Percentiles rank a stretch among this genome's conserved stretches.
phyloP scores from a whole-genome alignment of 2,329 filamentous ascomycete genomes.

The Ceratocystis lukuohia region DNA sequence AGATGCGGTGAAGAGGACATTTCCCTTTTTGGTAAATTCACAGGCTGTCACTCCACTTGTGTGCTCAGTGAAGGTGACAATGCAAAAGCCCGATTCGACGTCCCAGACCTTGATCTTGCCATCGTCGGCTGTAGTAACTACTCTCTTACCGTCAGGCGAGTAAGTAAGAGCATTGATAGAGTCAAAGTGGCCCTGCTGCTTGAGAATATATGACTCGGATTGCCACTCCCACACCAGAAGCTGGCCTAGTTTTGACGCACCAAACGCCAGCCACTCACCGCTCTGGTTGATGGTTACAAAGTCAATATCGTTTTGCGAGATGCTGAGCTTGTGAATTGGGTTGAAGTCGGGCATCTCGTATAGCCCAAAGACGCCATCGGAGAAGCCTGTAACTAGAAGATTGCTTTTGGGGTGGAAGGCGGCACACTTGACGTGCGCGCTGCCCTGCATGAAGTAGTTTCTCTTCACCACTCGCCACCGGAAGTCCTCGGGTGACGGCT shows the following conservation, averaged over 20 bases:
- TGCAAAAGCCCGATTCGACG: conserved; percentile 87
- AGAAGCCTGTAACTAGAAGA: conserved; percentile 92
- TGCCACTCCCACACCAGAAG: conserved; percentile 99
- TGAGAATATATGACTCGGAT: conserved; percentile 95
- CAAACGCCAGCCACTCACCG: conserved; percentile 95
- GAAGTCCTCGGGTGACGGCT: conserved; percentile 37
- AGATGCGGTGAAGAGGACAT: conserved; percentile 88
- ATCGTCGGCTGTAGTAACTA: conserved; percentile 89
- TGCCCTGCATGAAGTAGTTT: conserved; percentile 88
- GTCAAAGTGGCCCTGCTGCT: conserved; percentile 95
- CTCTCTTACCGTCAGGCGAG: conserved; percentile 81
- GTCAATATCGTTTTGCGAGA: conserved; percentile 94
- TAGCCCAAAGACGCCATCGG: conserved; percentile 81
- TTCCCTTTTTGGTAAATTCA: conserved; percentile 88
- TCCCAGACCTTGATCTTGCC: conserved; percentile 99
- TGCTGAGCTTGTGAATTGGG: conserved; percentile 81
- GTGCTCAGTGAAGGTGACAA: conserved; percentile 96
- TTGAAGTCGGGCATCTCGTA: conserved; percentile 96
- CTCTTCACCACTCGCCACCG: conserved; percentile 85
- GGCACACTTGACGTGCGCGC: conserved; percentile 77
- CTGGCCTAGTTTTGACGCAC: conserved; percentile 86
- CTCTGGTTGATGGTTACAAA: conserved; percentile 87
- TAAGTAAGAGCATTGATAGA: conserved; percentile 89
- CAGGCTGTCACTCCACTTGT: conserved; percentile 87
- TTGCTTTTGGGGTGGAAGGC: conserved; percentile 76